Base-by-base conservation (phyloP, 164 flowering plant genomes). In the Echeveria elegans region DNA sequence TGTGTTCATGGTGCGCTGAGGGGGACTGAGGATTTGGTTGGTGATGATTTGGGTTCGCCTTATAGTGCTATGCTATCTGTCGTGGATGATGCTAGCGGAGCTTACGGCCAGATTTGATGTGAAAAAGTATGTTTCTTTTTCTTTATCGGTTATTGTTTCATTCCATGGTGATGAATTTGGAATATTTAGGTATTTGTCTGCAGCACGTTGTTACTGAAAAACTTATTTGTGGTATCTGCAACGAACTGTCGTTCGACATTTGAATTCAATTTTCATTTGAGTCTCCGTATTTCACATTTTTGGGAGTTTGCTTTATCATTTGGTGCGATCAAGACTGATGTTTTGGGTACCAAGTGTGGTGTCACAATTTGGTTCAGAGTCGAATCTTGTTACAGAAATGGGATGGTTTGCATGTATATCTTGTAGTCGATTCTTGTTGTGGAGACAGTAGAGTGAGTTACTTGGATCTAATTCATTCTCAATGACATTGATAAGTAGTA, bases 1-100 rank as follows among this genome's bases (percentile, higher is more conserved):
- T 43, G 63, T n/a, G 37, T 84, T 41, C 97, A 90, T 60, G 84
- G 84, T 6, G 79, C 70, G 9, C 60, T 87, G 68, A 86, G 88
- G 80, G 67, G 64, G 19, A 82, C 87, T 7, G 88, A 83, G 24
- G 86, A 85, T 72, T 72, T 76, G 41, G 72, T 73, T 34, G 72
- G 62, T 16, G 81, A 74, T 29, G 73, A 73, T 67, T 66, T 69
- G 28, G 78, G 72, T 18, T 68, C 80, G 31, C 83, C 86, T 29
- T 81, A 74, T 37, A 78, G 76, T 9, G 45, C 70, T 0, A 56
- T 83, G 78, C 74, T 83, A 61, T 77, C 83, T 1, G 77, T 72
- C 10, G 79, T 61, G 7, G 82, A 78, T 15, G 69, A 77, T 71
- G 52, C 69, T 0, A 28, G 59, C 37, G 70, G 77, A 59, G 63